A percentile compares a stretch with the other conserved stretches of the same genome.
Conservation (phyloP, 257 asterid genomes). For the Prunella vulgaris region DNA sequence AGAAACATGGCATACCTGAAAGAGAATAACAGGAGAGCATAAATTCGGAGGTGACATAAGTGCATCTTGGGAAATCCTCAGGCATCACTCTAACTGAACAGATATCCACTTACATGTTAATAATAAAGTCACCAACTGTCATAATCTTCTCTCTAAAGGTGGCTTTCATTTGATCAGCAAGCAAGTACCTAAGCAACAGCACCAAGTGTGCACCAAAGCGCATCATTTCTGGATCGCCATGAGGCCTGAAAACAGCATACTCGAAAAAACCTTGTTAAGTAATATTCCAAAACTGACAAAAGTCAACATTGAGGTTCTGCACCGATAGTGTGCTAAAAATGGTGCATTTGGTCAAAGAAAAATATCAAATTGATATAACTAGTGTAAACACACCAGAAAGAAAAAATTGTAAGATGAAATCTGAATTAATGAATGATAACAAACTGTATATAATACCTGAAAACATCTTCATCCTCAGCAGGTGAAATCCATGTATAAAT, state of each 20-base stretch:
- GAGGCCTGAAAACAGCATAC: constrained; percentile 63
- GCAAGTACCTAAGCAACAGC: constrained; percentile 83
- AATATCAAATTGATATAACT: constrained; percentile 11
- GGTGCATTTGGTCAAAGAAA: constrained; percentile 4
- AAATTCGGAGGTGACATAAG: background rate
- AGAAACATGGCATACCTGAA: constrained; percentile 94
- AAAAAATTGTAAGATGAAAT: background rate
- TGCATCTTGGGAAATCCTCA: constrained; percentile 15
- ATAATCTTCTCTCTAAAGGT: constrained; percentile 76
- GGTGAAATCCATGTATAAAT: constrained; percentile 97
- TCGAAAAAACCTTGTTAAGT: constrained; percentile 19
- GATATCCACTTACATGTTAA: constrained; percentile 70
- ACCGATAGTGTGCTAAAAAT: background rate
- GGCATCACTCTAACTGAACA: constrained; percentile 10
- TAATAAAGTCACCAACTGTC: constrained; percentile 90
- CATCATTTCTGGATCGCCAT: constrained; percentile 99
- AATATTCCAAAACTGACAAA: constrained; percentile 4
- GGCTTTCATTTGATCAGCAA: constrained; percentile 75
- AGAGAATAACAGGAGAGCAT: constrained; percentile 16
- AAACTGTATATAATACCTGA: constrained; percentile 51
- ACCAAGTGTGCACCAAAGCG: constrained; percentile 98
- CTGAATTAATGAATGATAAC: background rate
- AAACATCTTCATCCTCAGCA: constrained; percentile 55
- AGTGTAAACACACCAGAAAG: background rate
- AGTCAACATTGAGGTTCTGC: constrained; percentile 9